These are phyloP conservation scores for Penicillium cataractarum DNA, from an alignment of 495 filamentous ascomycete species.

Conservation along the genomic window DNA sequence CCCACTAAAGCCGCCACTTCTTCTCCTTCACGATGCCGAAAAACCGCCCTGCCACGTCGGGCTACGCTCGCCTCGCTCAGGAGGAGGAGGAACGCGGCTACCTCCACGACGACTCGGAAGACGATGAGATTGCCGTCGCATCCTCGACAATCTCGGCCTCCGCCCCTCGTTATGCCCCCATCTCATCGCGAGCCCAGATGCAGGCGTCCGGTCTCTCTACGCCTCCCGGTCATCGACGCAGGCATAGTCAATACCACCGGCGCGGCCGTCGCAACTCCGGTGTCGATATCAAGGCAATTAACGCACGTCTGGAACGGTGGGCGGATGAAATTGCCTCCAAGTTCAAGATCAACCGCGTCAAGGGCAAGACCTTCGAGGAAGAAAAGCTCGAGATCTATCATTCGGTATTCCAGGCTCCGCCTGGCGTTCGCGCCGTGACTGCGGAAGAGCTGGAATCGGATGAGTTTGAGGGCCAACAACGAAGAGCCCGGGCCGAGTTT, in stretches of 20 bases:
- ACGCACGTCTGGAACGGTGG: slow-evolving; percentile 93
- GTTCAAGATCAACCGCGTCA: slow-evolving; percentile 85
- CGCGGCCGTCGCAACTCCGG: slow-evolving; percentile 78
- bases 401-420: slow-evolving; percentile 91
- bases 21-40: slow-evolving; percentile 50
- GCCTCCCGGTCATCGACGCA: slow-evolving; percentile 47
- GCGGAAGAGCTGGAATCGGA: slow-evolving; percentile 71
- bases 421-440: slow-evolving; percentile 76
- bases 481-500: slow-evolving; percentile 78
- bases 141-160: slow-evolving; percentile 63
- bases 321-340: slow-evolving; percentile 97
- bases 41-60: slow-evolving; percentile 74
- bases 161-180: slow-evolving; percentile 70
- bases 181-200: slow-evolving; percentile 56
- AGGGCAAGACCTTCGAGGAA: slow-evolving; percentile 75
- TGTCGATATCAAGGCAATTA: slow-evolving; percentile 98
- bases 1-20: slow-evolving; percentile 20
- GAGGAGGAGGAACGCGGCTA: slow-evolving; percentile 71
- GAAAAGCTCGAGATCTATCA: slow-evolving; percentile 94
- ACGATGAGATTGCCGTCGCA: slow-evolving; percentile 58
- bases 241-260: slow-evolving; percentile 51
- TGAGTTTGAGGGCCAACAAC: slow-evolving; percentile 53
- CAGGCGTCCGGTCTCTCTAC: slow-evolving; percentile 45
- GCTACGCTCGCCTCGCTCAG: slow-evolving; percentile 90
- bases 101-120: slow-evolving; percentile 72